phyloP scores from a whole-genome alignment of 495 filamentous ascomycete genomes.

The Monascus purpureus region DNA sequence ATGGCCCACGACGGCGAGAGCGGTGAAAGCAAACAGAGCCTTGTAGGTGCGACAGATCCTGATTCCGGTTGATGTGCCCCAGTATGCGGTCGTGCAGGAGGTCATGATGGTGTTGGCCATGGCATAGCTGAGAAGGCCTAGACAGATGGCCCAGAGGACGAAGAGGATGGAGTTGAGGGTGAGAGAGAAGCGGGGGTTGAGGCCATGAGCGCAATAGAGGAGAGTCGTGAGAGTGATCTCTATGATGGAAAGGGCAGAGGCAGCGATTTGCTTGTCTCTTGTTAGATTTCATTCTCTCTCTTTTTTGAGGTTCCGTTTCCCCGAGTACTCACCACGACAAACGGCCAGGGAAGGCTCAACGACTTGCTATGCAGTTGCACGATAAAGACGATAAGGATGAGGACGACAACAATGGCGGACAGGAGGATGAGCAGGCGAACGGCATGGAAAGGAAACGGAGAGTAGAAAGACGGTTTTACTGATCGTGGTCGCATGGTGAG shows the following conservation, averaged over 20 bases:
- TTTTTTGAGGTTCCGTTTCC: too few species aligned
- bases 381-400: constrained; percentile 48
- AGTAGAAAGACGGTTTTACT: constrained; percentile 43
- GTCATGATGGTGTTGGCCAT: constrained; percentile 42
- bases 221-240: constrained; percentile 37
- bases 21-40: constrained; percentile 47
- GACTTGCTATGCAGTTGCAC: constrained; percentile 40
- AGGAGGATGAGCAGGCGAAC: constrained; percentile 37
- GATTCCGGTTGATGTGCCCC: constrained; percentile 43
- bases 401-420: constrained; percentile 40
- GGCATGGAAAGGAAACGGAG: constrained; percentile 41
- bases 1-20: constrained; percentile 33
- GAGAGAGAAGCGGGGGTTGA: constrained; percentile 42
- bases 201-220: constrained; percentile 41
- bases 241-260: constrained; percentile 41
- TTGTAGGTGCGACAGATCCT: constrained; percentile 53
- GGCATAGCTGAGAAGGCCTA: constrained; percentile 44
- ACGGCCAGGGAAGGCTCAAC: constrained; percentile 47
- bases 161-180: constrained; percentile 35
- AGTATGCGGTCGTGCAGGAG: constrained; percentile 38
- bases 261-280: constrained; percentile 35
- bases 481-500: constrained; percentile 22
- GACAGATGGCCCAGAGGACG: constrained; percentile 42
- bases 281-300: constrained; percentile 1
- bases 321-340: constrained; percentile 46